A percentile compares a stretch with the other conserved stretches of the same genome.
phyloP scores from a whole-genome alignment of 202 grass and related monocot genomes.

The Panicum hallii region DNA sequence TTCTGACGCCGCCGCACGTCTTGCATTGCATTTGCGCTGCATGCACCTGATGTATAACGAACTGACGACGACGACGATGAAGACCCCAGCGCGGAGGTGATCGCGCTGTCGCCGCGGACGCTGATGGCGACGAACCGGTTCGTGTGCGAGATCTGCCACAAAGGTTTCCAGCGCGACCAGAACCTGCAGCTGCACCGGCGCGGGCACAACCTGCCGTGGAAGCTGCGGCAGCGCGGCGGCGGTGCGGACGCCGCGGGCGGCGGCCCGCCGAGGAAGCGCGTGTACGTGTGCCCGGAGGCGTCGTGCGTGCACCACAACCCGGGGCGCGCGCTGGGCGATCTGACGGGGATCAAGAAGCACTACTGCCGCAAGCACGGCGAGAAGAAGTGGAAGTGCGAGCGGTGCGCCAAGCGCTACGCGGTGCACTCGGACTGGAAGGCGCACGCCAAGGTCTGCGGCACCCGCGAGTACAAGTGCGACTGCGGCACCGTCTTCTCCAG shows the following conservation, averaged over 20 bases:
- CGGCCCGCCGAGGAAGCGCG: conserved; percentile 68
- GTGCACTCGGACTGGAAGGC: conserved; percentile 99
- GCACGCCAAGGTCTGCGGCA: conserved; percentile 97
- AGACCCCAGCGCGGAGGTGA: conserved; percentile 94
- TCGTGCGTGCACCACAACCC: conserved; percentile 95
- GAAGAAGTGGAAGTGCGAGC: conserved; percentile 93
- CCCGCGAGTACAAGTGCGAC: conserved; percentile 90
- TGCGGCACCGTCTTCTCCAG: conserved; percentile 98
- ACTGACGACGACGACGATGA: not conserved
- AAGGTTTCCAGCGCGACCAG: conserved; percentile 96
- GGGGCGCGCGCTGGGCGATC: conserved; percentile 87
- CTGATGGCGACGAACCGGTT: conserved; percentile 92
- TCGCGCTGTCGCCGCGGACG: conserved; percentile 87
- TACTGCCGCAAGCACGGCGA: conserved; percentile 94
- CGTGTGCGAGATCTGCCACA: conserved; percentile 98
- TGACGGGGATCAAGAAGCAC: conserved; percentile 99
- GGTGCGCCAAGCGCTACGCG: conserved; percentile 90
- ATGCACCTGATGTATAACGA: not conserved
- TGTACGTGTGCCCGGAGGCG: conserved; percentile 90
- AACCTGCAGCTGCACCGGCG: conserved; percentile 99
- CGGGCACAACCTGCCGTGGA: conserved; percentile 98
- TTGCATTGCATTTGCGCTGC: not conserved
- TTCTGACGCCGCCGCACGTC: not conserved
- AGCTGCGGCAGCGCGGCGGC: conserved; percentile 68
- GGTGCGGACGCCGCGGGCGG: not conserved